Base-by-base conservation (phyloP, 1,284 basidiomycete species). In the Macrocystidia cucumis region DNA sequence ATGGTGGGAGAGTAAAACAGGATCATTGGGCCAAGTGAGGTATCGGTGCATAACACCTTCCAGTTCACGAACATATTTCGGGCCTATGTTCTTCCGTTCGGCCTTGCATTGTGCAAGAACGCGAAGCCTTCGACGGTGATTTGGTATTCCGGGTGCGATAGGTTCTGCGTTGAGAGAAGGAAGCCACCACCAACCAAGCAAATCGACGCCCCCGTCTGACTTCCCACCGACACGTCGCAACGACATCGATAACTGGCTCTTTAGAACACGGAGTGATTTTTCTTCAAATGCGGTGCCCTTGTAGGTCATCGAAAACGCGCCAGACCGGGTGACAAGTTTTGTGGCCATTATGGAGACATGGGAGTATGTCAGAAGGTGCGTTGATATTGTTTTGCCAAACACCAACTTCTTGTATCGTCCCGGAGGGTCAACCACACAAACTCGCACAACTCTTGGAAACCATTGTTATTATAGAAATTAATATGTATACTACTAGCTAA, bases 181-280 rank as follows among this genome's bases (percentile, higher is more conserved):
- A 2, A 92, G 62, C 76, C 80, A 87, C 91, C 91, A 95, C 87
- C 88, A 93, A 2, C 91, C 91, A 29, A 81, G 59, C n/a, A 95
- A 63, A 57, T 96, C 91, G 29, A 95, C 65, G 0, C 91, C 91
- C 5, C 88, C 85, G 55, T 95, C 91, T 9, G 76, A 71, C 42
- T 69, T 76, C 11, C 91, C 90, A 1, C 91, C 91, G 11, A 91
- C 78, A 32, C 73, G 72, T 29, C 57, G 64, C 4, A 95, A 68
- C 1, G 77, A 68, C 90, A 95, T 95, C 29, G 83, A 85, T 23
- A 93, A 62, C 38, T 75, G 59, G 0, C 67, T 50, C 29, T 75
- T 71, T 2, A 92, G 69, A 3, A 88, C 52, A 4, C 56, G 51
- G 14, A 79, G 66, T 0, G 82, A 78, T 7, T 81, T 75, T 12